Percentiles rank a stretch among this genome's conserved stretches.
These are phyloP conservation scores for Xylariaceae sp. DNA, from an alignment of 2,329 filamentous ascomycete species.

Conservation along the genomic window DNA sequence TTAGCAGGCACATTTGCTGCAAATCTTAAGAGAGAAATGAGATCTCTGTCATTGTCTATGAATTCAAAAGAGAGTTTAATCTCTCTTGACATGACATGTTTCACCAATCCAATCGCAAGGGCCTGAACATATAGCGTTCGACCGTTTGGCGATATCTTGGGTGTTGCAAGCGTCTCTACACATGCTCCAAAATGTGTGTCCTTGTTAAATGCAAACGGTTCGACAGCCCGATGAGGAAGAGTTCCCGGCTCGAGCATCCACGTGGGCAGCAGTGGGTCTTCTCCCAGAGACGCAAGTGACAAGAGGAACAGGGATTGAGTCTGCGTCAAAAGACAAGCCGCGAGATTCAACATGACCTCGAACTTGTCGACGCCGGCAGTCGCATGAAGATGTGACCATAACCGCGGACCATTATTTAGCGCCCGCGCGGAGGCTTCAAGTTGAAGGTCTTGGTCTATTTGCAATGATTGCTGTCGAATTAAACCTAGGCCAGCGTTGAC, in stretches of 20 bases:
- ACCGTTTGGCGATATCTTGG: constrained; percentile 6
- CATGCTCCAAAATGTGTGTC: constrained; percentile 4
- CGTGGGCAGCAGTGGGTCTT: not conserved
- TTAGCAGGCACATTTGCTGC: no score
- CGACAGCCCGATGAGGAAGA: not conserved
- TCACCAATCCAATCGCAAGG: not conserved
- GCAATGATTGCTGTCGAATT: constrained; percentile 1
- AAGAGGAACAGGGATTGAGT: not conserved
- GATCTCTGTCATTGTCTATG: no score
- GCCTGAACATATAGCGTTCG: constrained; percentile 2
- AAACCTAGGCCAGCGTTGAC: constrained; percentile 7
- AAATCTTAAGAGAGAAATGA: no score
- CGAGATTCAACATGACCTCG: constrained; percentile 9
- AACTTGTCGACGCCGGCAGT: not conserved
- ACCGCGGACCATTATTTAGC: not conserved
- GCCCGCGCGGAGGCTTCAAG: not conserved
- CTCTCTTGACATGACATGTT: not conserved
- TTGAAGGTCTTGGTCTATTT: constrained; percentile 7
- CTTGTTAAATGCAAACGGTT: not conserved
- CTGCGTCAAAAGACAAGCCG: constrained; percentile 9
- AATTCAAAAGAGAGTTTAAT: no score
- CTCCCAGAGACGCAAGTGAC: not conserved
- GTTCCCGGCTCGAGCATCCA: constrained; percentile 2
- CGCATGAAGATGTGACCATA: constrained; percentile 4
- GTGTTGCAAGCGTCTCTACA: not conserved